Percentiles rank a stretch among this genome's conserved stretches.
Evolutionary conservation across 2,329 filamentous ascomycete genomes (phyloP).

Genomic region (Leptoxyphium fumago): DNA sequence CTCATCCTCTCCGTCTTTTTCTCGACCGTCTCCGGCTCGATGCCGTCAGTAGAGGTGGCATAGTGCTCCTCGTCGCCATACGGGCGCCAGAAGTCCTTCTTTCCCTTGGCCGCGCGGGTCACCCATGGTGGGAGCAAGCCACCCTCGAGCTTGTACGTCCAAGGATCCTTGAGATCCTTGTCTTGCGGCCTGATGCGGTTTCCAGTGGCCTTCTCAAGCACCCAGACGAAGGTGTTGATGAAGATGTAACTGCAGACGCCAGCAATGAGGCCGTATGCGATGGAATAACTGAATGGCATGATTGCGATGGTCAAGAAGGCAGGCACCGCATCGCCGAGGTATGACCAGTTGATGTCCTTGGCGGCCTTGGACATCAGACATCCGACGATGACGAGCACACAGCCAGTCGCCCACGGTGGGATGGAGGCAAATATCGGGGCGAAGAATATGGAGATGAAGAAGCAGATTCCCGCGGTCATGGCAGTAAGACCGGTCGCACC

Average conservation of each 20-base stretch:
- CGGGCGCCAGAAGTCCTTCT: constrained; percentile 57
- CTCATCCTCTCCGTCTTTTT: background rate
- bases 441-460: constrained; percentile 79
- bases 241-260: constrained; percentile 64
- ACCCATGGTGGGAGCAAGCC: constrained; percentile 66
- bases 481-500: constrained; percentile 75
- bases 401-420: constrained; percentile 77
- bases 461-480: constrained; percentile 64
- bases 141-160: constrained; percentile 64
- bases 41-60: background rate
- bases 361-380: constrained; percentile 70
- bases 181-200: constrained; percentile 62
- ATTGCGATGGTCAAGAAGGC: constrained; percentile 71
- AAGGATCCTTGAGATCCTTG: constrained; percentile 62
- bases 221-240: constrained; percentile 57
- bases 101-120: constrained; percentile 45
- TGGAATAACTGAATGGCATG: constrained; percentile 85
- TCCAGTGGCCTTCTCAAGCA: constrained; percentile 49
- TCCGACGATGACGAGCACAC: constrained; percentile 77
- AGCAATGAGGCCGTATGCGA: constrained; percentile 72
- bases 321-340: constrained; percentile 69
- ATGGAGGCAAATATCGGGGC: constrained; percentile 83
- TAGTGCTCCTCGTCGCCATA: constrained; percentile 9
- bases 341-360: constrained; percentile 77
- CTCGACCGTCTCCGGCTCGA: background rate